These are phyloP conservation scores for Beauveria rudraprayagi DNA, from an alignment of 2,329 filamentous ascomycete genomes.

Conservation along the genomic window DNA sequence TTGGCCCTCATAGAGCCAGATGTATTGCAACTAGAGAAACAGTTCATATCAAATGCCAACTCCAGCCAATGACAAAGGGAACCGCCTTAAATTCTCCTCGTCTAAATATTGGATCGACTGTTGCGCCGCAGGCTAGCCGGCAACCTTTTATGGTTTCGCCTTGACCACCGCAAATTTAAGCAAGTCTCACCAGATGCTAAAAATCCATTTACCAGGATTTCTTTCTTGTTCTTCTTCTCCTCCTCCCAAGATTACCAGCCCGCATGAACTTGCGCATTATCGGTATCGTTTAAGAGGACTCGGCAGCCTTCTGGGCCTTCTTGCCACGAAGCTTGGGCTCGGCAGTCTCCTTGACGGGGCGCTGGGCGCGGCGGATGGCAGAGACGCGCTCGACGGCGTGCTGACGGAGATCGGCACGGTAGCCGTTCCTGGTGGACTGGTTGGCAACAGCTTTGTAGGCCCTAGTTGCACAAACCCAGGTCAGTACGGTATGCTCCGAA, in stretches of 20 bases:
- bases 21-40: constrained; percentile 10
- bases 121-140: neutral
- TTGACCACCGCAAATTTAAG: neutral
- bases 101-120: neutral
- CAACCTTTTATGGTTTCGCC: neutral
- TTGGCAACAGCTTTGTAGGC: constrained; percentile 84
- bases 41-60: constrained; percentile 15
- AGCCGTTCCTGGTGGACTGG: constrained; percentile 73
- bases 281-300: constrained; percentile 16
- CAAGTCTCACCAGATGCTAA: neutral
- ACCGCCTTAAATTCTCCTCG: constrained; percentile 8
- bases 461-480: constrained; percentile 38
- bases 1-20: neutral
- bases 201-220: neutral
- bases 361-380: constrained; percentile 74
- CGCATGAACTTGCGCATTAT: neutral
- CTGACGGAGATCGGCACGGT: constrained; percentile 71
- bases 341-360: constrained; percentile 65
- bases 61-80: constrained; percentile 15
- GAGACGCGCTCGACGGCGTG: constrained; percentile 79
- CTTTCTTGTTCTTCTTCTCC: neutral
- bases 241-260: neutral
- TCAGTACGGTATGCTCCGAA: constrained; percentile 13
- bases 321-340: constrained; percentile 70
- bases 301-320: constrained; percentile 67